Evolutionary conservation across 1,139 yeast species (phyloP).

Genomic region (Yamadazyma conglobata): DNA sequence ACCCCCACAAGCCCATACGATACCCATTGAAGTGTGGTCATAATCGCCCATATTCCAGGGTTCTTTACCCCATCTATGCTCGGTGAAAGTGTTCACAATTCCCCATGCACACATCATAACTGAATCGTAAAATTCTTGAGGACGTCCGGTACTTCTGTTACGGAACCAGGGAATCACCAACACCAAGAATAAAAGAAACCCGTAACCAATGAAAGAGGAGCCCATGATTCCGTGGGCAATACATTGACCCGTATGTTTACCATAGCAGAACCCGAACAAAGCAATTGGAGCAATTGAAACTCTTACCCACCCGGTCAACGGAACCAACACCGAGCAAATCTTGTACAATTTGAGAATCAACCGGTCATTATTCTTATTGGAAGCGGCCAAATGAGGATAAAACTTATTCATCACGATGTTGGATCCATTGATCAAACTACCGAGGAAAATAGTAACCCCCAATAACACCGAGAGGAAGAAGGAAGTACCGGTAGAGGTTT

Average conservation of each 20-base stretch:
- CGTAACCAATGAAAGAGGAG: constrained; percentile 75
- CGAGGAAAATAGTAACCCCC: constrained; percentile 48
- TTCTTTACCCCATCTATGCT: constrained; percentile 89
- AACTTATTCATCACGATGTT: constrained; percentile 38
- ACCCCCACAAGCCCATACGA: constrained; percentile 95
- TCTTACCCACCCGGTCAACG: constrained; percentile 63
- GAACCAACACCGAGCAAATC: constrained; percentile 41
- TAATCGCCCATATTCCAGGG: constrained; percentile 88
- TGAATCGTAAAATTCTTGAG: constrained; percentile 87
- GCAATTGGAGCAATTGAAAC: constrained; percentile 81
- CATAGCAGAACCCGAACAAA: constrained; percentile 76
- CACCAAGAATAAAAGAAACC: constrained; percentile 63
- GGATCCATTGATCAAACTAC: constrained; percentile 53
- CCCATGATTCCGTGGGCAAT: constrained; percentile 98
- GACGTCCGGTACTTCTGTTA: constrained; percentile 37
- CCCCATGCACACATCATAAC: constrained; percentile 85
- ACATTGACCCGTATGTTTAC: constrained; percentile 79
- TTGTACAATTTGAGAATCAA: constrained; percentile 36
- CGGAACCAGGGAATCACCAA: constrained; percentile 69
- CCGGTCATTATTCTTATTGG: constrained; percentile 13
- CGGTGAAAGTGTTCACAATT: constrained; percentile 88
- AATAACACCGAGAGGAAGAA: constrained; percentile 53
- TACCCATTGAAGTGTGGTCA: constrained; percentile 95
- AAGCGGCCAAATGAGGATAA: constrained; percentile 30
- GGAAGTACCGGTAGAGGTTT: constrained; percentile 62